Evolutionary conservation across 345 rosid species (phyloP).

Genomic region (Mallotus nudiflorus): DNA sequence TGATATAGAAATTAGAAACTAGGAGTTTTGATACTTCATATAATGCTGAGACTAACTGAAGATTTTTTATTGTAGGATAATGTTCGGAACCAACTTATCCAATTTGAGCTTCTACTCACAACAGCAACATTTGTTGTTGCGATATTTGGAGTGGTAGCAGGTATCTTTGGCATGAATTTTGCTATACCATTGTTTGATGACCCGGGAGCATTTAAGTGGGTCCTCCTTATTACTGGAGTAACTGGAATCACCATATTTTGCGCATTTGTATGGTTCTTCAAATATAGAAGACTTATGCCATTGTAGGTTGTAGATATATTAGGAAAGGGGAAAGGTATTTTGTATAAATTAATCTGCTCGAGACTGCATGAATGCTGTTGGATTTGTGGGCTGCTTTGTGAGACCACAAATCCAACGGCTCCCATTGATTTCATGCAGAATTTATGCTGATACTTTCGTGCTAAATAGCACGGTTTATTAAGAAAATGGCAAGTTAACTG

Average conservation of each 20-base stretch:
- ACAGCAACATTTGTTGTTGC: constrained; percentile 95
- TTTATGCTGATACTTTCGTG: too few relatives aligned
- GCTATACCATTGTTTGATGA: constrained; percentile 62
- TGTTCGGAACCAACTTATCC: constrained; percentile 96
- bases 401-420: too few relatives aligned
- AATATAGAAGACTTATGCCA: constrained; percentile 87
- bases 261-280: constrained; percentile 90
- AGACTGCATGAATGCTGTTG: too few relatives aligned
- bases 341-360: too few relatives aligned
- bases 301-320: constrained; percentile 33
- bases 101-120: constrained; percentile 87
- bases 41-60: too few relatives aligned
- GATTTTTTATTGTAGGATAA: constrained; percentile 59
- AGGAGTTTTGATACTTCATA: too few relatives aligned
- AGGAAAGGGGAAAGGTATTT: too few relatives aligned
- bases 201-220: constrained; percentile 83
- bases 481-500: not conserved
- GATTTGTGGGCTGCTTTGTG: too few relatives aligned
- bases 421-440: too few relatives aligned
- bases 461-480: too few relatives aligned
- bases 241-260: constrained; percentile 60
- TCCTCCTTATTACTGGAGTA: constrained; percentile 68
- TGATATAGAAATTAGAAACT: not conserved
- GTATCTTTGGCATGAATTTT: constrained; percentile 96
- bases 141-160: constrained; percentile 95